Conservation (phyloP, 1,284 basidiomycete genomes). For the Naganishia albida region DNA sequence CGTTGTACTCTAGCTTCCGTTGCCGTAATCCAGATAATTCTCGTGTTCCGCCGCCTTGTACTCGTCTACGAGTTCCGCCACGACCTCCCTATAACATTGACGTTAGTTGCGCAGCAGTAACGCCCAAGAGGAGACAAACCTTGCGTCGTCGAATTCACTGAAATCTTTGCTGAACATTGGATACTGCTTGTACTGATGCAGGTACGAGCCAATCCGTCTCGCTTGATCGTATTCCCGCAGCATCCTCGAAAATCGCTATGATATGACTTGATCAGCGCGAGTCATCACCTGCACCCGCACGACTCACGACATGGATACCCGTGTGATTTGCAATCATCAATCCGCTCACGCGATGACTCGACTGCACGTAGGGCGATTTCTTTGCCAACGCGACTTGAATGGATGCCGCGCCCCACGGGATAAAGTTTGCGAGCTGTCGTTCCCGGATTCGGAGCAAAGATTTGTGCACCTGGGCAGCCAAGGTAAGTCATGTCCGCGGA, state of each 20-base stretch:
- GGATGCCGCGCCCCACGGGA: constrained; percentile 98
- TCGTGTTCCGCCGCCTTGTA: constrained; percentile 90
- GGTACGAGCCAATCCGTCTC: constrained; percentile 85
- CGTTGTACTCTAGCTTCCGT: constrained; percentile 17
- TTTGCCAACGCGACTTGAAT: constrained; percentile 96
- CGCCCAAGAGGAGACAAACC: constrained; percentile 56
- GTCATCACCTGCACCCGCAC: neutral
- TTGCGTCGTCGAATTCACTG: constrained; percentile 92
- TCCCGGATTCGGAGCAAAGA: constrained; percentile 94
- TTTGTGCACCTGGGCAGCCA: constrained; percentile 82
- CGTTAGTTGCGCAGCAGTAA: neutral
- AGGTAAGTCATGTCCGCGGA: neutral
- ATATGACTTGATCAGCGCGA: no score
- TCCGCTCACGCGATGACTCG: constrained; percentile 90
- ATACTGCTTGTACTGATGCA: constrained; percentile 98
- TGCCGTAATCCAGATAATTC: constrained; percentile 69
- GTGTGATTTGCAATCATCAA: constrained; percentile 99
- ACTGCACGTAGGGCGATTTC: constrained; percentile 81
- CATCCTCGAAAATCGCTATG: constrained; percentile 90
- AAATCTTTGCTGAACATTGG: constrained; percentile 86
- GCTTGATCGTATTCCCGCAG: constrained; percentile 92
- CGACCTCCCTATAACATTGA: constrained; percentile 64
- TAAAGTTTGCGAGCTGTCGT: constrained; percentile 94
- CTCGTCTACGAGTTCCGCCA: constrained; percentile 81
- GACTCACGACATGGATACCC: constrained; percentile 84